Conservation (phyloP, 768 basidiomycete genomes). For the Peribolospora kevripleyi region DNA sequence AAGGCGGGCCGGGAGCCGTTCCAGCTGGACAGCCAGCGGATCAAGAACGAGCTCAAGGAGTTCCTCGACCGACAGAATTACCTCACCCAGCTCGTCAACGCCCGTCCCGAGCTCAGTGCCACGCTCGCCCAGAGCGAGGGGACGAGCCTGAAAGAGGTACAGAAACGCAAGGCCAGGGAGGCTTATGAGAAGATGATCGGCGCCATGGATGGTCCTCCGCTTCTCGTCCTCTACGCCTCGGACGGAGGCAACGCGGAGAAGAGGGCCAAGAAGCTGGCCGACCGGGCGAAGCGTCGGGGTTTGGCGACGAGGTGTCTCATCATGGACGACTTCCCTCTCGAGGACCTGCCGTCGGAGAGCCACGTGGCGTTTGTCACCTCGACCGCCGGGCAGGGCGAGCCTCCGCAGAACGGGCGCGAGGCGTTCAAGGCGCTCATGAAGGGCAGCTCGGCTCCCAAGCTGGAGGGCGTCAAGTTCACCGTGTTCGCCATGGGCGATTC, state of each 20-base stretch:
- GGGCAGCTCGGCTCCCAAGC: constrained; percentile 7
- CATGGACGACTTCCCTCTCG: constrained; percentile 56
- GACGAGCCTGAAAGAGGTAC: constrained; percentile 55
- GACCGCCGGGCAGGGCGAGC: constrained; percentile 88
- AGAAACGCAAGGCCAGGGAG: constrained; percentile 53
- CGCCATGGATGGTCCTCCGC: constrained; percentile 65
- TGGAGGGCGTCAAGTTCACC: constrained; percentile 33
- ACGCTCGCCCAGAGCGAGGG: constrained; percentile 61
- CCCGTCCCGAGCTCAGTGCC: constrained; percentile 36
- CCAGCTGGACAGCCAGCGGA: constrained; percentile 67
- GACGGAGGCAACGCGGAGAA: constrained; percentile 95
- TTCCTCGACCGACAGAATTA: constrained; percentile 96
- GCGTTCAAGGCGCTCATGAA: constrained; percentile 68
- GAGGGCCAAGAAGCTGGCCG: constrained; percentile 62
- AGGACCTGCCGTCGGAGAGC: constrained; percentile 43
- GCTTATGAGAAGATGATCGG: constrained; percentile 62
- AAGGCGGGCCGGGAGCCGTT: constrained; percentile 54
- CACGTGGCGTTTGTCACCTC: constrained; percentile 72
- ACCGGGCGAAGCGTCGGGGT: constrained; percentile 61
- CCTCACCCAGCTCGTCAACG: constrained; percentile 57
- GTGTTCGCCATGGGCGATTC: constrained; percentile 95
- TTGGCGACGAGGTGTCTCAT: constrained; percentile 48
- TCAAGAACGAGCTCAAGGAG: constrained; percentile 76
- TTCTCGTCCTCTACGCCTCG: constrained; percentile 76
- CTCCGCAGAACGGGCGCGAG: constrained; percentile 81